Evolutionary conservation across 139 green algal genomes (phyloP).

Genomic region (Auxenochlorella pyrenoidosa): DNA sequence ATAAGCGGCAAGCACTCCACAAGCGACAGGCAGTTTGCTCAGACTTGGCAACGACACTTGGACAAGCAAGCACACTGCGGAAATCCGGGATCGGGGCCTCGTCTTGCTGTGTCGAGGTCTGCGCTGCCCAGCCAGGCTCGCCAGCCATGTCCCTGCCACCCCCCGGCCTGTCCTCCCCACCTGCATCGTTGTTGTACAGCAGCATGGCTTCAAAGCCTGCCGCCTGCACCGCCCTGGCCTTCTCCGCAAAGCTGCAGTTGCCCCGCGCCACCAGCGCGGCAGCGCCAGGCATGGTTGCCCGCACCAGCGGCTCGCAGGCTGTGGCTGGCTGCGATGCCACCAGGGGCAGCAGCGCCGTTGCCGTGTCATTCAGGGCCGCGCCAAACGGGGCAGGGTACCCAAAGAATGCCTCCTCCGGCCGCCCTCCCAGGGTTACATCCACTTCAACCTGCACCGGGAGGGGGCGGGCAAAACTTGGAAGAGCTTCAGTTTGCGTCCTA

Average conservation of each 20-base stretch:
- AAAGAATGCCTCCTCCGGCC: not conserved
- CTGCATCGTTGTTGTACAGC: constrained; percentile 62
- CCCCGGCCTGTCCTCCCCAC: not conserved
- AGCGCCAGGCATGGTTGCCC: not conserved
- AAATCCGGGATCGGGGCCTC: too few species aligned
- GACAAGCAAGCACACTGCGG: too few species aligned
- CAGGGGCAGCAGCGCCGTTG: not conserved
- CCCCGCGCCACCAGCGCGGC: constrained; percentile 69
- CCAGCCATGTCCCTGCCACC: not conserved
- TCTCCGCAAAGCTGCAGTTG: constrained; percentile 72
- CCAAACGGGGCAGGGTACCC: constrained; percentile 44
- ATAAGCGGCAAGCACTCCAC: too few species aligned
- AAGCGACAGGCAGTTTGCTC: too few species aligned
- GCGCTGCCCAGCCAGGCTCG: too few species aligned
- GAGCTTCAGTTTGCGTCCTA: not conserved
- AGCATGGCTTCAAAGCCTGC: constrained; percentile 66
- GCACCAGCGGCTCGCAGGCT: constrained; percentile 22
- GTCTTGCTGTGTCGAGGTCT: too few species aligned
- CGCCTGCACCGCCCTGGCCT: constrained; percentile 58
- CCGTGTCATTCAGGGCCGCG: not conserved
- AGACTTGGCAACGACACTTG: too few species aligned
- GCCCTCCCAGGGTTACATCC: not conserved
- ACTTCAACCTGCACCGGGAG: constrained; percentile 1
- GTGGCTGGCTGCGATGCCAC: not conserved
- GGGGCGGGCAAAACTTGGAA: not conserved